Evolutionary conservation across 495 filamentous ascomycete genomes (phyloP).

Genomic region (Xanthoparmelia taractica): DNA sequence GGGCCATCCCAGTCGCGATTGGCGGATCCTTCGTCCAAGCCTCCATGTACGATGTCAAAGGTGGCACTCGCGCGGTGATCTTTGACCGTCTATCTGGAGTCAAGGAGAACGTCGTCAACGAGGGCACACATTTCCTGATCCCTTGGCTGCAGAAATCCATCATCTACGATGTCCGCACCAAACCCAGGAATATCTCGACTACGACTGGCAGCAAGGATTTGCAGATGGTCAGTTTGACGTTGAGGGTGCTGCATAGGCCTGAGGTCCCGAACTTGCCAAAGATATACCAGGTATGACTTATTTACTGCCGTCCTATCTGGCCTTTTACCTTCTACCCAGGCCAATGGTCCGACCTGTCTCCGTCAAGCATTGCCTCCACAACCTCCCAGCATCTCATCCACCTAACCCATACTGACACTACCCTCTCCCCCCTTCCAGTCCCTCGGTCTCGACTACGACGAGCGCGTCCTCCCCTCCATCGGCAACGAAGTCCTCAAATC

Average conservation of each 20-base stretch:
- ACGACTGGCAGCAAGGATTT: constrained; percentile 98
- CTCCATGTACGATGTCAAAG: constrained; percentile 94
- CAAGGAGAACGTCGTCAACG: constrained; percentile 83
- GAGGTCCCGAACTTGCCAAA: constrained; percentile 87
- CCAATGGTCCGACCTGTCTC: not conserved
- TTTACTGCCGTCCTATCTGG: not conserved
- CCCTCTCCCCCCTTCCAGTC: constrained; percentile 35
- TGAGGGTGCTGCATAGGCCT: constrained; percentile 89
- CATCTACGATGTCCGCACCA: constrained; percentile 95
- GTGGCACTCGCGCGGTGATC: constrained; percentile 90
- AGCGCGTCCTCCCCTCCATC: constrained; percentile 98
- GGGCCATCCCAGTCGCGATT: constrained; percentile 62
- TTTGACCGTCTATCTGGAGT: constrained; percentile 93
- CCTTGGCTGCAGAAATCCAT: constrained; percentile 95
- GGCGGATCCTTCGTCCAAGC: constrained; percentile 56
- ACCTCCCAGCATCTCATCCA: not conserved
- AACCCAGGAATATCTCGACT: constrained; percentile 94
- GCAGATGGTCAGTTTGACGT: constrained; percentile 98
- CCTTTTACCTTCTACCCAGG: not conserved
- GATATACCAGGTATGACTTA: constrained; percentile 83
- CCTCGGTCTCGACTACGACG: constrained; percentile 96
- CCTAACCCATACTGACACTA: constrained; percentile 26
- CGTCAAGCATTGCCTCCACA: not conserved
- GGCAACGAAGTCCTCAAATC: constrained; percentile 99
- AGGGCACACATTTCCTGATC: constrained; percentile 94